These are phyloP conservation scores for Picochlorum costavermella DNA, from an alignment of 139 green algal genomes.

Conservation along the genomic window DNA sequence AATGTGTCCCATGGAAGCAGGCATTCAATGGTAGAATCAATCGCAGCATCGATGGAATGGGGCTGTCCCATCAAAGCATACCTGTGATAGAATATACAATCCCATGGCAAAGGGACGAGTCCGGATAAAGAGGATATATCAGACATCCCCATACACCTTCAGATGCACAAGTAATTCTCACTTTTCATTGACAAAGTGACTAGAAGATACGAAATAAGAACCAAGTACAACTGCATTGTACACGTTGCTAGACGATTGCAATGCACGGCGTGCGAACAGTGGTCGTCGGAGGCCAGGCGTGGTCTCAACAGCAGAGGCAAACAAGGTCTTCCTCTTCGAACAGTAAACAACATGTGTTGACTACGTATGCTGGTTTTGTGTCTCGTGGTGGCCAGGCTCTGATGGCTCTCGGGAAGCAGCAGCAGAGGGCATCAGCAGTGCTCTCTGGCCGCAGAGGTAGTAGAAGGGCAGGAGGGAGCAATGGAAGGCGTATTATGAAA, in stretches of 20 bases:
- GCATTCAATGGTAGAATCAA: too few relatives aligned
- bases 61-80: too few relatives aligned
- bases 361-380: conserved; percentile 18
- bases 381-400: not conserved
- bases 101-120: too few relatives aligned
- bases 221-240: too few relatives aligned
- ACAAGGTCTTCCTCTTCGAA: conserved; percentile 1
- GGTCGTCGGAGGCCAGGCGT: not conserved
- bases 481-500: not conserved
- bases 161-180: too few relatives aligned
- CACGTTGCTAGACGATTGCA: not conserved
- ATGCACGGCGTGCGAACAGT: conserved; percentile 1
- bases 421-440: conserved; percentile 19
- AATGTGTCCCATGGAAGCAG: too few relatives aligned
- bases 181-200: too few relatives aligned
- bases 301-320: conserved; percentile 1
- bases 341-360: conserved; percentile 14
- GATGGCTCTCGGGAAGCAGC: conserved; percentile 2
- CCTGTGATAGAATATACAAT: too few relatives aligned
- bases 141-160: too few relatives aligned
- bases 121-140: too few relatives aligned
- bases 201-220: too few relatives aligned
- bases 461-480: not conserved
- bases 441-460: not conserved
- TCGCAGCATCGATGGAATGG: too few relatives aligned